Base-by-base conservation (phyloP, 148 eudicot genomes). In the Vaccinium myrtillus region DNA sequence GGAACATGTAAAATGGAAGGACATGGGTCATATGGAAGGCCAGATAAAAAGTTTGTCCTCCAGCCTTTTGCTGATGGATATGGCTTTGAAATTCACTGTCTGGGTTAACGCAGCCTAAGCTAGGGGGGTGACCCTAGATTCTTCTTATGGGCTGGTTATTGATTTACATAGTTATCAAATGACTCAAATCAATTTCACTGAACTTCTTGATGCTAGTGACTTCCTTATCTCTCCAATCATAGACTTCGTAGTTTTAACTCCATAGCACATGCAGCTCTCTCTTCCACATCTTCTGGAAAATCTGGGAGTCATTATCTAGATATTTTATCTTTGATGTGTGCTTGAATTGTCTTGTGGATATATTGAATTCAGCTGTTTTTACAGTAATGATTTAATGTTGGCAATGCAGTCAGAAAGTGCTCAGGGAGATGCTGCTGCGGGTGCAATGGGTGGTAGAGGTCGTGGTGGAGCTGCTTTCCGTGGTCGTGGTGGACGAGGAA, bases 381-480 rank as follows among this genome's bases (percentile, higher is more conserved):
- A 67, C 30, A 36, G 55, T 67, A 54, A 55, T 55, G 63, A 27
- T 49, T 65, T 23, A 75, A 12, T 82, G 80, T 74, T 81, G 77
- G 8, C 36, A 55, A 54, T 94, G 94, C 93, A 96, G 99, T 96
- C 99, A 30, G 99, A 96, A 94, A 95, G 98, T 81, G 99, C 99
- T 50, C 99, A 96, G 87, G 99, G 98, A 71, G 99, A 96, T 53
- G 99, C 98, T 27, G 98, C 95, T 85, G 92, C 92, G 11, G 80
- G 92, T 85, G 95, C 90, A 15, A 96, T 96, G 99, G 99, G 95
- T 25, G 96, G 96, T 36, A 91, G 98, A 92, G 98, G 99, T 12
- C 93, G 98, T 32, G 95, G 97, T 55, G 93, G 91, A 71, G 91
- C 89, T 82, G 93, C 78, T 81, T 86, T 87, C 86, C 85, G 92